Evolutionary conservation across 177 flowering plant genomes (phyloP).

Genomic region (Telopea speciosissima): DNA sequence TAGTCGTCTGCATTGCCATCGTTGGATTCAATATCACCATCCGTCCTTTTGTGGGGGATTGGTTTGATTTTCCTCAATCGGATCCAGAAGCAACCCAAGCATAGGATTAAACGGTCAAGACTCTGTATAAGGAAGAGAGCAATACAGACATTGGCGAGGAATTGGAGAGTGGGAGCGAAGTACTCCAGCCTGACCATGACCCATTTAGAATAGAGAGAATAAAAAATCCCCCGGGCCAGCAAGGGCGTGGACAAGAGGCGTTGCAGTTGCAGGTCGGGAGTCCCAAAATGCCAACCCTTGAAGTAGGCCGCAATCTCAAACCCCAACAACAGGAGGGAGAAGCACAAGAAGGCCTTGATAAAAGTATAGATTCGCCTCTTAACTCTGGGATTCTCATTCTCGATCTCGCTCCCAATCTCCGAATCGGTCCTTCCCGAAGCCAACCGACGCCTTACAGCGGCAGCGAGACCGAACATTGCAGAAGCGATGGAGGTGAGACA

Average conservation of each 20-base stretch:
- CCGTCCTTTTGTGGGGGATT: constrained; percentile 18
- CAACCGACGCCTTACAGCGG: constrained; percentile 62
- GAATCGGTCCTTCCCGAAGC: constrained; percentile 57
- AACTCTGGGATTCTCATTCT: constrained; percentile 28
- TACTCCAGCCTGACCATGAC: constrained; percentile 72
- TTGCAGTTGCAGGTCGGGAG: constrained; percentile 39
- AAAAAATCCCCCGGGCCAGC: constrained; percentile 41
- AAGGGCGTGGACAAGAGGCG: constrained; percentile 29
- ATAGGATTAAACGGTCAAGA: constrained; percentile 61
- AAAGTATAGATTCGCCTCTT: constrained; percentile 47
- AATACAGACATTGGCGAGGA: constrained; percentile 70
- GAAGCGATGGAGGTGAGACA: constrained; percentile 62
- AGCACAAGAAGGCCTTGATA: constrained; percentile 57
- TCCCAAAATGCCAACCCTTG: constrained; percentile 77
- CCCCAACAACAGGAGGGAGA: constrained; percentile 52
- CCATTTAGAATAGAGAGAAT: constrained; percentile 65
- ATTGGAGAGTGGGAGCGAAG: constrained; percentile 81
- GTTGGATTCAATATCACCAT: constrained; percentile 40
- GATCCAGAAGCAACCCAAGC: constrained; percentile 91
- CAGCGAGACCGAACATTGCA: constrained; percentile 35
- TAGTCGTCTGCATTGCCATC: constrained; percentile 26
- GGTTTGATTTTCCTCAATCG: constrained; percentile 62
- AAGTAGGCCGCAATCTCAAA: constrained; percentile 77
- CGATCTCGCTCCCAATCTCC: constrained; percentile 21
- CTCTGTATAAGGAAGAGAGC: constrained; percentile 77